Base-by-base conservation (phyloP, 1,139 yeast species). In the Geotrichum reessii region DNA sequence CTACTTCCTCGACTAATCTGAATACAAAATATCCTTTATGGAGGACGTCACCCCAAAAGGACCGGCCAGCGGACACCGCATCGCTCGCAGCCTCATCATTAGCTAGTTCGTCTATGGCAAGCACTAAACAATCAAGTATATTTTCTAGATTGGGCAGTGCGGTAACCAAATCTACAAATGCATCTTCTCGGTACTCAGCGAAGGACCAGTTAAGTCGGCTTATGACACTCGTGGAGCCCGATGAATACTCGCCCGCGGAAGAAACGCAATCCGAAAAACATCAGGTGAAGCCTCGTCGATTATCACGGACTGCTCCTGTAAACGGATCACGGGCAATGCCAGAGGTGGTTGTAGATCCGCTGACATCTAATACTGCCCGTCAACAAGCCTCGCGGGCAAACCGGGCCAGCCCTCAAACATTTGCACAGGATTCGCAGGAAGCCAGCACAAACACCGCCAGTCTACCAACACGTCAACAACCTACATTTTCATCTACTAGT, bases 321-420 rank as follows among this genome's bases (percentile, higher is more conserved):
- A 40, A 51, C n/a, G 56, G 56, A 11, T 21, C 55, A 12, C 22
- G 51, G 22, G 52, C 49, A 46, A 56, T 56, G 58, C 58, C 58
- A n/a, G 49, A 56, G 25, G 50, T 56, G 12, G 53, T 49, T 12
- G 5, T 37, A 8, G 56, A 53, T 5, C 37, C 21, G n/a, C 33
- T 17, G 14, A 8, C 40, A 5, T 25, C 52, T 17, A 37, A 44
- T 27, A 8, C 19, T 17, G 44, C 44, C n/a, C 44, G 50, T 11
- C 47, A 14, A 4, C 52, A 50, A 11, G 51, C 33, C 14, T 53
- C 56, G 12, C 47, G 47, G 14, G 27, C 51, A 21, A 53, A 47
- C 33, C 47, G 56, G 7, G 19, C 56, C n/a, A 31, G 27, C 28
- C 6, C 27, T 8, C 47, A 21, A 21, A 37, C 9, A 14, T 19